These are phyloP conservation scores for Durusdinium trenchii DNA, from an alignment of 73 alveolate genomes.

Conservation along the genomic window DNA sequence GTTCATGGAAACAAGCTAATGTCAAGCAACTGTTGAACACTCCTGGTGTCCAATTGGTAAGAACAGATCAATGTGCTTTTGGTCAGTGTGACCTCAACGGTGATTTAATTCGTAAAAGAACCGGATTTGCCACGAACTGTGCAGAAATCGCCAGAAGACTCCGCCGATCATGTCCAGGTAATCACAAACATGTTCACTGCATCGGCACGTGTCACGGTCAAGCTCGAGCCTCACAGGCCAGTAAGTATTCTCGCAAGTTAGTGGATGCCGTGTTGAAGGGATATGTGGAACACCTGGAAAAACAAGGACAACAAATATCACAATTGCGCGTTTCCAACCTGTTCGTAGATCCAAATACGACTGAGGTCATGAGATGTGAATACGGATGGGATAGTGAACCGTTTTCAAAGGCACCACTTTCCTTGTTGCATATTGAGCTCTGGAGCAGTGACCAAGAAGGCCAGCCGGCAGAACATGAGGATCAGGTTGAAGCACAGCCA, in stretches of 20 bases:
- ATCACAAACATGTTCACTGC: not conserved
- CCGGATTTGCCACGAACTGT: not conserved
- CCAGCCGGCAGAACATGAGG: not conserved
- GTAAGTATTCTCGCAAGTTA: not conserved
- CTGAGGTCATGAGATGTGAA: not conserved
- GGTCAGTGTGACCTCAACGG: not conserved
- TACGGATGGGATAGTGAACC: not conserved
- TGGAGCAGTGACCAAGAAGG: not conserved
- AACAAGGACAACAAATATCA: not conserved
- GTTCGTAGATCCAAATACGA: not conserved
- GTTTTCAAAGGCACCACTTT: not conserved
- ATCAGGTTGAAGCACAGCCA: not conserved
- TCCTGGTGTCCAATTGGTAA: too few species aligned
- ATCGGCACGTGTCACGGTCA: not conserved
- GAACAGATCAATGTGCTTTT: not conserved
- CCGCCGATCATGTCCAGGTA: not conserved
- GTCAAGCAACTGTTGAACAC: not conserved
- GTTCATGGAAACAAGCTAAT: not conserved
- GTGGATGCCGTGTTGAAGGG: not conserved
- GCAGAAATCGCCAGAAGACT: not conserved
- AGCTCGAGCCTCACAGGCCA: not conserved
- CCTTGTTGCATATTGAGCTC: not conserved
- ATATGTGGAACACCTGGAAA: not conserved
- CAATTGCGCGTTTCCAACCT: not conserved
- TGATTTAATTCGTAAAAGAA: not conserved